These are phyloP conservation scores for Pisolithus microcarpus DNA, from an alignment of 768 basidiomycete species.

Conservation along the genomic window DNA sequence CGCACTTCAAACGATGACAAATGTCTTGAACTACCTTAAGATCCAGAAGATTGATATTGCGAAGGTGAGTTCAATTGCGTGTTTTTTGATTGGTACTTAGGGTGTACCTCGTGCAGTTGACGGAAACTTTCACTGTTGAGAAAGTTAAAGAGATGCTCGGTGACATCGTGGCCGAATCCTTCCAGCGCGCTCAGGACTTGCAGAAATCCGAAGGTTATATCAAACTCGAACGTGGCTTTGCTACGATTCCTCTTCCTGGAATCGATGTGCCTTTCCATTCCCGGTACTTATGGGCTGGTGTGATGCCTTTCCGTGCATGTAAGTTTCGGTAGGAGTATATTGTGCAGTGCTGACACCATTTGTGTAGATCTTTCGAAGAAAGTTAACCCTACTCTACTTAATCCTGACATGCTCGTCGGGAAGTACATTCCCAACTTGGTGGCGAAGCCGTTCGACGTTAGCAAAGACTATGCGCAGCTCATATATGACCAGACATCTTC, in stretches of 20 bases:
- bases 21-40: slow-evolving; percentile 94
- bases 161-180: slow-evolving; percentile 84
- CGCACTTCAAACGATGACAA: slow-evolving; percentile 88
- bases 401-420: slow-evolving; percentile 89
- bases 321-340: slow-evolving; percentile 29
- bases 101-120: slow-evolving; percentile 46
- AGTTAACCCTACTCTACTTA: slow-evolving; percentile 84
- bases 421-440: slow-evolving; percentile 98
- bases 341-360: background rate
- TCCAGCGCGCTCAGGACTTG: slow-evolving; percentile 66
- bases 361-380: slow-evolving; percentile 88
- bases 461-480: slow-evolving; percentile 83
- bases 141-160: slow-evolving; percentile 94
- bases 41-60: slow-evolving; percentile 90
- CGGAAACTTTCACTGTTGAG: slow-evolving; percentile 80
- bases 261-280: slow-evolving; percentile 99
- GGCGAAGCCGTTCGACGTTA: slow-evolving; percentile 78
- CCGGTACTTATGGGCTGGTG: slow-evolving; percentile 97
- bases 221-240: slow-evolving; percentile 93
- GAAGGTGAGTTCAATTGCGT: slow-evolving; percentile 43
- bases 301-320: slow-evolving; percentile 96
- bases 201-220: slow-evolving; percentile 82
- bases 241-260: slow-evolving; percentile 90
- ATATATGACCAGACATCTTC: slow-evolving; percentile 97
- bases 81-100: background rate